Conservation (phyloP, 2,329 filamentous ascomycete species). For the Sordariomycetes sp. region DNA sequence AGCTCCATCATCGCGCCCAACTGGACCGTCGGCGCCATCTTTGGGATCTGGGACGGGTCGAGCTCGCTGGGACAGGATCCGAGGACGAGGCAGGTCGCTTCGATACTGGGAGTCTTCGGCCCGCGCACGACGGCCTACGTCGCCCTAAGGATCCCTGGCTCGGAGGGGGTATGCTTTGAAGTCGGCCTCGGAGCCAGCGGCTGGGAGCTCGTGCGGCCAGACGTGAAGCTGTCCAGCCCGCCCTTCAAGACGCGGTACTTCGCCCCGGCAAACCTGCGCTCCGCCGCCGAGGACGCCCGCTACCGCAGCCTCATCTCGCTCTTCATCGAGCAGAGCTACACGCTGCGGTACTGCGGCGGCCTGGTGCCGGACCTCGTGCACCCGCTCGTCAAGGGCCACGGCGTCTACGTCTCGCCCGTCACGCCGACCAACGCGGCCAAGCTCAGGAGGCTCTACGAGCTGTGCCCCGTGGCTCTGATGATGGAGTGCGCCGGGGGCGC, state of each 20-base stretch:
- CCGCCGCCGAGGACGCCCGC: conserved; percentile 37
- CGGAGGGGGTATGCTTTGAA: conserved; percentile 5
- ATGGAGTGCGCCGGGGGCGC: conserved; percentile 50
- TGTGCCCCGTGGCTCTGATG: conserved; percentile 50
- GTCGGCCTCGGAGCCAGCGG: conserved; percentile 3
- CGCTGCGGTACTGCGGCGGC: conserved; percentile 50
- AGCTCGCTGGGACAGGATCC: conserved; percentile 33
- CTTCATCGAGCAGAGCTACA: conserved; percentile 45
- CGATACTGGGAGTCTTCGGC: conserved; percentile 44
- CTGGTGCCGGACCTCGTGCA: conserved; percentile 54
- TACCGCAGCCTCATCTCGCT: conserved; percentile 40
- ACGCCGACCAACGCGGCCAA: conserved; percentile 43
- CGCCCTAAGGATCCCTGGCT: conserved; percentile 37
- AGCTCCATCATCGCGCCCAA: conserved; percentile 51
- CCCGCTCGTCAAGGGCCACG: conserved; percentile 50
- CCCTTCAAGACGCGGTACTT: conserved; percentile 47
- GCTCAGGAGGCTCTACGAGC: conserved; percentile 48
- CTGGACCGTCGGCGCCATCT: conserved; percentile 50
- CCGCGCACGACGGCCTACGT: conserved; percentile 47
- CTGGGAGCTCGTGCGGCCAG: conserved; percentile 29
- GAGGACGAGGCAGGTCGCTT: conserved; percentile 30
- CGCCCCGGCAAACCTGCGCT: conserved; percentile 51
- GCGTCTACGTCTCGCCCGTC: conserved; percentile 50
- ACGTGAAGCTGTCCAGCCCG: conserved; percentile 25
- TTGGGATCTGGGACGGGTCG: conserved; percentile 47